Conservation (phyloP, 1,139 yeast genomes). For the Hansenula lynferdii region DNA sequence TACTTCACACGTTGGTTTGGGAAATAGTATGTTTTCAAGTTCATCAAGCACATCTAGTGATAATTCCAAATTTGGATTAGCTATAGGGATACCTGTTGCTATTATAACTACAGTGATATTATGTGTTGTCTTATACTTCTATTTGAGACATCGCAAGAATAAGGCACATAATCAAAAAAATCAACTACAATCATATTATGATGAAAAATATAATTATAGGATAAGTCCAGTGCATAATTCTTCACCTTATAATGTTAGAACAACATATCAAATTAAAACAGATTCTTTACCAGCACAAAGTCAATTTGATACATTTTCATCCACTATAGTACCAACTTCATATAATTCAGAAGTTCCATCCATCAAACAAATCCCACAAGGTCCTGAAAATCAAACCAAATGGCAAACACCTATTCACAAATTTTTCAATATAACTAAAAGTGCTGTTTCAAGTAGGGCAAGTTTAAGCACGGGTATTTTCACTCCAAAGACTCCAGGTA, state of each 20-base stretch:
- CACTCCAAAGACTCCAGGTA: conserved; percentile 12
- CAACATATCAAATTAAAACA: conserved; percentile 13
- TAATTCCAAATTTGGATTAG: conserved; percentile 14
- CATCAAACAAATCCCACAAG: conserved; percentile 11
- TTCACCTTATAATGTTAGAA: conserved; percentile 11
- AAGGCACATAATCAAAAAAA: conserved; percentile 5
- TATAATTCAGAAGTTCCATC: background rate
- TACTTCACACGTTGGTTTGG: conserved; percentile 1
- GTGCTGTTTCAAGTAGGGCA: conserved; percentile 12
- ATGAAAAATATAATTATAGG: conserved; percentile 20
- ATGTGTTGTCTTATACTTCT: conserved; percentile 11
- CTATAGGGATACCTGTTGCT: conserved; percentile 22
- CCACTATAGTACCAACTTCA: background rate
- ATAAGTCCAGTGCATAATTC: conserved; percentile 7
- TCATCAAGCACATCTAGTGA: conserved; percentile 5
- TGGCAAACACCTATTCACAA: conserved; percentile 21
- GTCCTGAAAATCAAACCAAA: conserved; percentile 12
- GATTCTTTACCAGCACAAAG: background rate
- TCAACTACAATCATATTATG: conserved; percentile 12
- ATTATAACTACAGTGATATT: conserved; percentile 13
- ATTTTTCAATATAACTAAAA: conserved; percentile 19
- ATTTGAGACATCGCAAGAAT: conserved; percentile 8
- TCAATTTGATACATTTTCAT: background rate
- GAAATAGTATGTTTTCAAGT: conserved; percentile 1
- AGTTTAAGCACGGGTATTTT: conserved; percentile 17